Evolutionary conservation across 768 basidiomycete species (phyloP), one percentile per base, ranked within the genome.

Genomic region (Boletellus ananas): DNA sequence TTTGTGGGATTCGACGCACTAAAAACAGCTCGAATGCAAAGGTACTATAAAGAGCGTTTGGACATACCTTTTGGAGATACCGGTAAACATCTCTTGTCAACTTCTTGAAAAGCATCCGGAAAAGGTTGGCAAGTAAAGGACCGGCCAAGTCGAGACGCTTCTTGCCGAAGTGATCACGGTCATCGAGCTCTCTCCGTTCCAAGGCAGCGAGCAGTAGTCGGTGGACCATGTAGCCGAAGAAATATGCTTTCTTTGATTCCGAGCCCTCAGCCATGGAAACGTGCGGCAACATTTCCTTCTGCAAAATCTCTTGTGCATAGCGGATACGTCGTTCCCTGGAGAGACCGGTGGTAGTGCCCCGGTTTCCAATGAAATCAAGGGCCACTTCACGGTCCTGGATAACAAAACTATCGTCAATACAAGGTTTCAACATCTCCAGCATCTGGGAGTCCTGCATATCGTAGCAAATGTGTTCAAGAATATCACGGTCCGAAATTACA

Each of bases 161-260:
- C 72, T 97, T 97, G 46, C 96, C 96, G 58, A 98, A 98, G 70
- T 99, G 96, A 72, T 99, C 96, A 73, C 96, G 91, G 71, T 99
- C 96, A 66, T 99, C 96, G 21, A 99, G 76, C 61, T 99, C 96
- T 59, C 96, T 79, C 39, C 96, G 79, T 65, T 97, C 94, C 59
- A 99, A 70, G 12, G 94, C 94, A 20, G 96, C 96, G 17, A 96
- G 81, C 0, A 97, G 74, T 23, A 99, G 78, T 53, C 96, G 87
- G 70, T 98, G 95, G 29, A 97, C 92, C 95, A 99, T 99, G 71
- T 98, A 98, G 10, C 96, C 96, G 56, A 98, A 93, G 79, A 98
- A 99, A 71, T 94, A 98, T 2, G 96, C 96, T 69, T 99, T 99
- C 75, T 96, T 96, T 21, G 90, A 93, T 70, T 95, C 92, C 6